Base-by-base conservation (phyloP, 495 filamentous ascomycete genomes). In the Trichoderma orchidacearum region DNA sequence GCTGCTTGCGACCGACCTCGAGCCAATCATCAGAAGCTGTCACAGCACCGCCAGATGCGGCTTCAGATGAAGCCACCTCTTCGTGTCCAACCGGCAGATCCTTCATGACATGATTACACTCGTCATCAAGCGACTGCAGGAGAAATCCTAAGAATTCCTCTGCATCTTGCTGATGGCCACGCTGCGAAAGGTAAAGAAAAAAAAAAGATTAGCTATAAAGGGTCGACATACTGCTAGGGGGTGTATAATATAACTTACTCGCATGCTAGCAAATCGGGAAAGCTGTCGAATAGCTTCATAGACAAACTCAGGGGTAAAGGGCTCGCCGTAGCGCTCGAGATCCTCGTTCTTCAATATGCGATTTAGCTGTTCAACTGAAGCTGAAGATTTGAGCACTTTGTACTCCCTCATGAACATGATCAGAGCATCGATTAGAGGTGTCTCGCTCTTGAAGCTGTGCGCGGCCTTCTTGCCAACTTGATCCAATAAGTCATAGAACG, bases 351-450 rank as follows among this genome's bases (percentile, higher is more conserved):
- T 94, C 53, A 96, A 70, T 17, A 85, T 80, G 63, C 84, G 68
- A 41, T 76, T 79, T 59, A 94, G 75, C 66, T 86, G 81, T 6
- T 91, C 89, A 53, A 83, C 79, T 13, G 88, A 87, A 7, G 72
- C 69, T 0, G 88, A 84, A 12, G 88, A 86, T 65, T 90, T 84
- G 59, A 96, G 88, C 45, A 90, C 75, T 36, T 83, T 83, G 70
- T 95, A 97, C 66, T 97, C 94, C 50, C 83, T 79, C 86, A 96
- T 90, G 65, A 98, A 96, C 81, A 95, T 85, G 58, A 97, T 89
- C 85, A 96, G 88, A 11, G 93, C 84, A 72, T 98, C 93, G 62
- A 98, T 81, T 59, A 97, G 72, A 31, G 94, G 94, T 25, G 91
- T 91, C 65, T 96, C 86, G 70, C 85, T 92, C 66, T 95, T 94